Base-by-base conservation (phyloP, 768 basidiomycete species). In the Leccinum incarnatum region DNA sequence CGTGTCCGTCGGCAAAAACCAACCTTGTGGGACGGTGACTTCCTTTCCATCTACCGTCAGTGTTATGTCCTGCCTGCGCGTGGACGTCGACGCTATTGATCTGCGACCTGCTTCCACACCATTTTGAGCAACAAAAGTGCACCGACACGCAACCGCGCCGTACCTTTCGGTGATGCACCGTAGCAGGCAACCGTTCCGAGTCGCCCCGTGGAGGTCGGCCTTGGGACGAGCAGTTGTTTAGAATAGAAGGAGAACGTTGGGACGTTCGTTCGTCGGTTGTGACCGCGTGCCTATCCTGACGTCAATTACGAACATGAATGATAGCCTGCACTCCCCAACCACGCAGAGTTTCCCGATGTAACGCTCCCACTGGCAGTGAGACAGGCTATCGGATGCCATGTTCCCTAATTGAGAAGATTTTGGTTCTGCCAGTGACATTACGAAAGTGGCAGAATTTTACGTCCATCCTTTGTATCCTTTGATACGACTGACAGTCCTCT, bases 11-110 rank as follows among this genome's bases (percentile, higher is more conserved):
- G 50, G 46, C 34, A n/a, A 53, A 60, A 49, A 76, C 87, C 56
- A 58, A 91, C 95, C 96, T 79, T 96, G 94, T 27, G 94, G 94
- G 37, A 99, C 95, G 2, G 93, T 95, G 21, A 99, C 95, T 77
- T 95, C 90, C 76, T 95, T 97, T 62, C 96, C 96, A 74, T 99
- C 95, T 45, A 98, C 88, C 2, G 95, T 96, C 30, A 98, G 77
- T 32, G 94, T 95, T 65, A 98, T 88, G 64, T 93, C 90, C 48
- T 88, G 89, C 67, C 80, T 81, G 57, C 83, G 79, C 58, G 80
- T 73, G 17, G 88, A 81, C 2, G 87, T 83, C 40, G 91, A 87
- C 11, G 87, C 77, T 70, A 92, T 81, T 34, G 80, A 77, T 60
- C 87, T 79, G 61, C 80, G 81, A 67, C 79, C 89, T 89, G 53